Percentiles rank a stretch among this genome's conserved stretches.
Evolutionary conservation across 2,329 filamentous ascomycete species (phyloP).

Genomic region (Phialocephala sp.): DNA sequence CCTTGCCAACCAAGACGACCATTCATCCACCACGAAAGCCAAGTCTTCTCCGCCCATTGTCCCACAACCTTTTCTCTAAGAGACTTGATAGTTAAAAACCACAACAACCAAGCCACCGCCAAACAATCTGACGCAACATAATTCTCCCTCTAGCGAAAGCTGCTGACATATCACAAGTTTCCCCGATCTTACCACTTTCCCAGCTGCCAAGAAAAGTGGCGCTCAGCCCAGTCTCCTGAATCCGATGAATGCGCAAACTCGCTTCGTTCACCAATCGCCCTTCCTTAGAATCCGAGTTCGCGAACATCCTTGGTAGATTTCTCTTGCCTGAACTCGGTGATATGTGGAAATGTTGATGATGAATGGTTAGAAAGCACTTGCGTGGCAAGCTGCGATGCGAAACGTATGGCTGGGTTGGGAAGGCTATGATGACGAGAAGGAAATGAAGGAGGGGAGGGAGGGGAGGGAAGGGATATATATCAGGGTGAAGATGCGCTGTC

Average conservation of each 20-base stretch:
- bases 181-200: neutral
- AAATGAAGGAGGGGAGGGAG: neutral
- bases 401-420: too few species aligned
- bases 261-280: neutral
- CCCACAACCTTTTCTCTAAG: neutral
- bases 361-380: too few species aligned
- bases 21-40: neutral
- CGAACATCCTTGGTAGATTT: neutral
- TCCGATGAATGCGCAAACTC: conserved; percentile 1
- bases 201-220: neutral
- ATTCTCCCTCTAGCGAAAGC: too few species aligned
- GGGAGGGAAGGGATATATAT: neutral
- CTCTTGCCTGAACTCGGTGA: neutral
- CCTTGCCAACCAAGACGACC: neutral
- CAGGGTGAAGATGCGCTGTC: too few species aligned
- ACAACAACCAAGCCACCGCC: too few species aligned
- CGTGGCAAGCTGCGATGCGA: too few species aligned
- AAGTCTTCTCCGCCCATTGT: neutral
- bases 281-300: neutral
- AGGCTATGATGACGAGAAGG: neutral
- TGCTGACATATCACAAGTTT: neutral
- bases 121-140: too few species aligned
- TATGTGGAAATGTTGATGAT: neutral
- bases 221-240: neutral
- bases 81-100: too few species aligned